Evolutionary conservation across 192 early-diverging fungal genomes (phyloP).

Genomic region (Backusella mclennaniae): DNA sequence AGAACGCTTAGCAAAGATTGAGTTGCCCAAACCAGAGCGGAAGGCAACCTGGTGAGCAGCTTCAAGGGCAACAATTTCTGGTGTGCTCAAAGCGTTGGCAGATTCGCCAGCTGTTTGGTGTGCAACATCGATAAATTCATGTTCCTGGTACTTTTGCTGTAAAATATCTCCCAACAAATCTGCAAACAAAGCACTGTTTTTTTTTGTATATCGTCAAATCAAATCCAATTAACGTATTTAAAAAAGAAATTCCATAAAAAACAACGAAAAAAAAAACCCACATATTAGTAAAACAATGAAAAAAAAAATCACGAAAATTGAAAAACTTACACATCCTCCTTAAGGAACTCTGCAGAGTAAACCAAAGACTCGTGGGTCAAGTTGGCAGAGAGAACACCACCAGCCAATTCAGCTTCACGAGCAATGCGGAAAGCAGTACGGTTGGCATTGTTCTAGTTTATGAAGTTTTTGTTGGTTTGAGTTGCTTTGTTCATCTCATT

Average conservation of each 20-base stretch:
- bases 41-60: conserved; percentile 89
- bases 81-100: conserved; percentile 58
- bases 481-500: not conserved
- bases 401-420: conserved; percentile 91
- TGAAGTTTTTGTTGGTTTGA: not conserved
- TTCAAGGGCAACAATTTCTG: conserved; percentile 69
- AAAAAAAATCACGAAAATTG: not conserved
- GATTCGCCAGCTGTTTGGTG: conserved; percentile 65
- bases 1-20: conserved; percentile 75
- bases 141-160: conserved; percentile 74
- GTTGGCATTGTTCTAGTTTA: conserved; percentile 66
- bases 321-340: conserved; percentile 77
- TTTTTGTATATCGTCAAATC: not conserved
- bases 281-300: not conserved
- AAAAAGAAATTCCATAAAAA: not conserved
- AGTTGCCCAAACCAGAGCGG: conserved; percentile 93
- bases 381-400: conserved; percentile 78
- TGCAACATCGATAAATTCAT: conserved; percentile 82
- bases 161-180: conserved; percentile 80
- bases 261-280: not conserved
- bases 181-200: conserved; percentile 65
- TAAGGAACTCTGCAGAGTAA: conserved; percentile 86
- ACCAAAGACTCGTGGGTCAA: conserved; percentile 82
- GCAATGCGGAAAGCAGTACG: conserved; percentile 85
- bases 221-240: not conserved